Evolutionary conservation across 495 filamentous ascomycete species (phyloP), one percentile per base, ranked within the genome.

Genomic region (Tuber borchii): DNA sequence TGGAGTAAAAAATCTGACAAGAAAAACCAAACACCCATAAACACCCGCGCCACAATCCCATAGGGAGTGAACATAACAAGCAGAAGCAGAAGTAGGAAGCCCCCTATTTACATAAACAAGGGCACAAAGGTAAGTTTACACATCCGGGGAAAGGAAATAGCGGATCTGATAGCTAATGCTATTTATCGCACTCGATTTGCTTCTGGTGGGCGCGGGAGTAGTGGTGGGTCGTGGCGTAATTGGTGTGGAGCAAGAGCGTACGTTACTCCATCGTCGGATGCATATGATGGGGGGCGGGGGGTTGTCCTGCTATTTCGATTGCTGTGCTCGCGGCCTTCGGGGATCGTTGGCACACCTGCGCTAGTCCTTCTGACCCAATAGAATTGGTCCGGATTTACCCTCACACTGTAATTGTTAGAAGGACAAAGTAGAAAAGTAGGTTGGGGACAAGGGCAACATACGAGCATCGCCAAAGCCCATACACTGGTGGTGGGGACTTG

Each of bases 401-500:
- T 87, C 70, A 82, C 80, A 73, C 80, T 82, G 22, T 31, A 70
- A 39, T 22, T 74, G 73, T 82, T 73, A 84, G 75, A 71, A 61
- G 75, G 39, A 48, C 42, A 40, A 14, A 16, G 20, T 9, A 10
- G 3, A 22, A 26, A 10, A n/a, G 22, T 40, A 43, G n/a, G 6
- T 69, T 40, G 71, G 16, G 20, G 48, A 75, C 22, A 72, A 44
- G 48, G 19, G 26, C 40, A 71, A 90, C 90, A 83, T 88, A 93
- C 92, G 85, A 95, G 92, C 83, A 90, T 93, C 83, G 89, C 93
- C 93, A 97, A 16, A 92, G 82, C 2, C 93, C 93, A 84, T 97
- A 97, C n/a, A 93, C 93, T 22, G 93, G 93, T 45, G 93, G 93
- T 22, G 92, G 90, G 44, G 87, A 75, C 82, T 90, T 90, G 56